Percentiles rank a stretch among this genome's conserved stretches.
These are phyloP conservation scores for Dimocarpus longan DNA, from an alignment of 345 rosid species.

Conservation along the genomic window DNA sequence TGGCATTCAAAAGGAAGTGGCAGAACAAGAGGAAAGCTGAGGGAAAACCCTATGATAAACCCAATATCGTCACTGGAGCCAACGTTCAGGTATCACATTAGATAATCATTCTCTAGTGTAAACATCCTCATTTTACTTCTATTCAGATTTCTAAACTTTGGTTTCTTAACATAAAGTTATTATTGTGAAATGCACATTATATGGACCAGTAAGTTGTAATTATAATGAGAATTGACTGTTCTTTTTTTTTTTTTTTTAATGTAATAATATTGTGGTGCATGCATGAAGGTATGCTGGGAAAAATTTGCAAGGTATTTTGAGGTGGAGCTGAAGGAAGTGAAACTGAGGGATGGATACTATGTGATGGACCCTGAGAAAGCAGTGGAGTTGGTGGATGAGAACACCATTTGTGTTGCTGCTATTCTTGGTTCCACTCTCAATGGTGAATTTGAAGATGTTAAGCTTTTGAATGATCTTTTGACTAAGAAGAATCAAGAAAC, in stretches of 20 bases:
- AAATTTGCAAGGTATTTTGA: conserved; percentile 54
- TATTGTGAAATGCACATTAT: background rate
- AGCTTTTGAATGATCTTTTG: conserved; percentile 41
- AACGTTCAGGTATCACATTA: conserved; percentile 39
- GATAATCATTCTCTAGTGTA: background rate
- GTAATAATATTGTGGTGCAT: background rate
- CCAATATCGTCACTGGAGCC: conserved; percentile 53
- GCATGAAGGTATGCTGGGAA: conserved; percentile 46
- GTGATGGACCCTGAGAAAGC: conserved; percentile 49
- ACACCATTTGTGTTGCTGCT: conserved; percentile 51
- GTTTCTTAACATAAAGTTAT: background rate
- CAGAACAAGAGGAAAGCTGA: conserved; percentile 41
- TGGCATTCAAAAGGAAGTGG: conserved; percentile 48
- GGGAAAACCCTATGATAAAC: conserved; percentile 42
- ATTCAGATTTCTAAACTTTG: too few relatives aligned
- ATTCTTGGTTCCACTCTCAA: conserved; percentile 48
- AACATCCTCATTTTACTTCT: background rate
- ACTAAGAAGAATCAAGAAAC: conserved; percentile 36
- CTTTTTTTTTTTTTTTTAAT: too few relatives aligned
- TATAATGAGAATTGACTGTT: background rate
- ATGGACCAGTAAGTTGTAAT: background rate
- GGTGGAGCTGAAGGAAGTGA: conserved; percentile 50
- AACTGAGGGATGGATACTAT: conserved; percentile 43
- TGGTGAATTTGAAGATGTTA: conserved; percentile 53
- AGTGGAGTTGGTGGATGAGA: conserved; percentile 48